These are phyloP conservation scores for Candida mesenterica DNA, from an alignment of 1,139 yeast species.

Conservation along the genomic window DNA sequence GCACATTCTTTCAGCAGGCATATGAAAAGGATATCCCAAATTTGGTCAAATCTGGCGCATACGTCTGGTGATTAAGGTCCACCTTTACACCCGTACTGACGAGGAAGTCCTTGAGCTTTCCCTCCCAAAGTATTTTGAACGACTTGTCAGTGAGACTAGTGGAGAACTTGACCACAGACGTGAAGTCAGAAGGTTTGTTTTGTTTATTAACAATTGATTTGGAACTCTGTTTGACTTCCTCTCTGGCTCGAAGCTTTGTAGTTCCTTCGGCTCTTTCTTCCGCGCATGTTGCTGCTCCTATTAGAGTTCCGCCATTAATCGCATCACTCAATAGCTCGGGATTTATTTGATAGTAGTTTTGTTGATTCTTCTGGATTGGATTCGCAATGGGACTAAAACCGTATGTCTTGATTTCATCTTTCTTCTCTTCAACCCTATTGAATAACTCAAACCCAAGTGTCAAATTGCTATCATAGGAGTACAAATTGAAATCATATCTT, in stretches of 20 bases:
- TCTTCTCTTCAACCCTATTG: conserved; percentile 23
- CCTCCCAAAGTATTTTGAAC: conserved; percentile 80
- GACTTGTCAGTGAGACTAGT: conserved; percentile 66
- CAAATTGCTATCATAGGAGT: conserved; percentile 85
- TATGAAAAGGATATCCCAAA: conserved; percentile 44
- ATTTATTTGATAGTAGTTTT: conserved; percentile 26
- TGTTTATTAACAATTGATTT: conserved; percentile 2
- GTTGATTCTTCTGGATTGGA: conserved; percentile 27
- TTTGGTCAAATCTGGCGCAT: conserved; percentile 36
- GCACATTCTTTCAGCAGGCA: conserved; percentile 32
- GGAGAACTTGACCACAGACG: conserved; percentile 73
- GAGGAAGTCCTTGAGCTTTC: conserved; percentile 75
- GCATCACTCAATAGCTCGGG: conserved; percentile 18
- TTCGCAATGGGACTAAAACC: conserved; percentile 11
- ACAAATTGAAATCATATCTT: conserved; percentile 83
- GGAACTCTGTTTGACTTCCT: too few relatives aligned
- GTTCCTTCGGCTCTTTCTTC: conserved; percentile 1
- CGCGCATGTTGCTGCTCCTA: conserved; percentile 1
- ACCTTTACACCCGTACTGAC: conserved; percentile 72
- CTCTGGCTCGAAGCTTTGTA: too few relatives aligned
- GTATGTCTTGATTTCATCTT: neutral
- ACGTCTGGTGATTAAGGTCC: conserved; percentile 26
- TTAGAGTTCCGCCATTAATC: conserved; percentile 1
- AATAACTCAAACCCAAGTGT: conserved; percentile 86
- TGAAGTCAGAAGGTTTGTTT: conserved; percentile 27